Percentiles rank a stretch among this genome's conserved stretches.
phyloP scores from a whole-genome alignment of 257 asterid genomes.

The Jaltomata sinuosa region DNA sequence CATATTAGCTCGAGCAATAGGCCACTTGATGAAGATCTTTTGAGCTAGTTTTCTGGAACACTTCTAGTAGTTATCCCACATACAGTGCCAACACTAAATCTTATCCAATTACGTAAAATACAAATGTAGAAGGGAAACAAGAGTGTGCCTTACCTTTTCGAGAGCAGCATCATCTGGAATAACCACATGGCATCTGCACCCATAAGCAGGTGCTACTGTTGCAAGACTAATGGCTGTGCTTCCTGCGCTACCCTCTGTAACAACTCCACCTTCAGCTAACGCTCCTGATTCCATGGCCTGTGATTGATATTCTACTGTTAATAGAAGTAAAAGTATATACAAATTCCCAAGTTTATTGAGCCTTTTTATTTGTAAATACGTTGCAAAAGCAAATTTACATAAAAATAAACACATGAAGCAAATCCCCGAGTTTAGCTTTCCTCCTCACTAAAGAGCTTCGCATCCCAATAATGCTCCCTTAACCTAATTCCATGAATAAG shows the following conservation, averaged over 20 bases:
- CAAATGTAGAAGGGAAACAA: background rate
- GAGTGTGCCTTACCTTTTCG: slow-evolving; percentile 50
- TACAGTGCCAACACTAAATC: background rate
- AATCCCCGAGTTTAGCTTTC: background rate
- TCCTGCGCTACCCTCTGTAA: slow-evolving; percentile 98
- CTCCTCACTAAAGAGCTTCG: background rate
- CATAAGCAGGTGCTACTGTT: slow-evolving; percentile 90
- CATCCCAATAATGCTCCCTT: background rate
- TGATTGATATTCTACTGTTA: background rate
- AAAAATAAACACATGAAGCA: background rate
- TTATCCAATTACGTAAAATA: background rate
- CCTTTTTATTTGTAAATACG: background rate
- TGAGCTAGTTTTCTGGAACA: background rate
- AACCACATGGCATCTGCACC: slow-evolving; percentile 93
- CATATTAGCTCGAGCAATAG: background rate
- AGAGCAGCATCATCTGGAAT: slow-evolving; percentile 96
- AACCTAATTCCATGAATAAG: background rate
- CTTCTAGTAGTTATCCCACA: background rate
- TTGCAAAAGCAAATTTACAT: background rate
- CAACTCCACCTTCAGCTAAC: slow-evolving; percentile 74
- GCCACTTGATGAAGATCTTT: background rate
- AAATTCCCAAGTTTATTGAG: background rate
- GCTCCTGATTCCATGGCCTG: slow-evolving; percentile 84
- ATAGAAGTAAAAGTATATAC: background rate
- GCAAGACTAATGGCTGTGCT: slow-evolving; percentile 98